Percentiles rank a stretch among this genome's conserved stretches.
These are phyloP conservation scores for Thermothielavioides terrestris DNA, from an alignment of 495 filamentous ascomycete species.

Conservation along the genomic window DNA sequence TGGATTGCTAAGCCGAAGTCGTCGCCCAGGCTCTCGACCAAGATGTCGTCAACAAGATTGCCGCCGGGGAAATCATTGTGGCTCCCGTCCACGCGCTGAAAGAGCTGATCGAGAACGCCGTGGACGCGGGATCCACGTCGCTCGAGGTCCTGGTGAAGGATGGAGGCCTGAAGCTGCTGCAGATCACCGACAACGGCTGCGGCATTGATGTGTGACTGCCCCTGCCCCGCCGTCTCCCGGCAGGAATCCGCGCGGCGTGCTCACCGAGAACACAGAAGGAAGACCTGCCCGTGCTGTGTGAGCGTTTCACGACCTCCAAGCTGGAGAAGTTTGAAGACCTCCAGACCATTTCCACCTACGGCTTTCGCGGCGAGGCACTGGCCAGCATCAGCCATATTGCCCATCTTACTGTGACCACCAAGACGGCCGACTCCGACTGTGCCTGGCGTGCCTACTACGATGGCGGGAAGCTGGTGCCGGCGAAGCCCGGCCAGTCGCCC, in stretches of 20 bases:
- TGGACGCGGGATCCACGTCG: constrained; percentile 89
- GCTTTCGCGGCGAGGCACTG: constrained; percentile 92
- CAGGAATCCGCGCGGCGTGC: neutral
- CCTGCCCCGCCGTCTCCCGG: neutral
- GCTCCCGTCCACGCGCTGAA: constrained; percentile 96
- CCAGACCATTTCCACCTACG: constrained; percentile 85
- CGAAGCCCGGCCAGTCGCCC: constrained; percentile 85
- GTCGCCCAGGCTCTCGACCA: constrained; percentile 74
- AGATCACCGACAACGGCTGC: constrained; percentile 97
- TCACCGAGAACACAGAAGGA: constrained; percentile 53
- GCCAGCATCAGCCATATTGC: constrained; percentile 99
- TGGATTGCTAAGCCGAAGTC: constrained; percentile 1
- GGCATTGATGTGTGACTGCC: constrained; percentile 73
- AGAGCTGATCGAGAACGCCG: constrained; percentile 94
- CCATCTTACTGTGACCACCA: constrained; percentile 90
- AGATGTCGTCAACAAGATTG: constrained; percentile 98
- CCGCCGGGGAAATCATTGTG: constrained; percentile 98
- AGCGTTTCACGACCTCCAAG: constrained; percentile 96
- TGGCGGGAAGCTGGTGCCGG: constrained; percentile 71
- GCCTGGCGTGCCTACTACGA: constrained; percentile 84
- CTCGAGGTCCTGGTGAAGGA: constrained; percentile 92
- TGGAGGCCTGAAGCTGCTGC: constrained; percentile 90
- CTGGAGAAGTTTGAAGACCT: constrained; percentile 93
- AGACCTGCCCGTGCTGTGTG: constrained; percentile 88
- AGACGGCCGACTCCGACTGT: constrained; percentile 78